Evolutionary conservation across 495 filamentous ascomycete species (phyloP).

Genomic region (Thermochaetoides thermophila): DNA sequence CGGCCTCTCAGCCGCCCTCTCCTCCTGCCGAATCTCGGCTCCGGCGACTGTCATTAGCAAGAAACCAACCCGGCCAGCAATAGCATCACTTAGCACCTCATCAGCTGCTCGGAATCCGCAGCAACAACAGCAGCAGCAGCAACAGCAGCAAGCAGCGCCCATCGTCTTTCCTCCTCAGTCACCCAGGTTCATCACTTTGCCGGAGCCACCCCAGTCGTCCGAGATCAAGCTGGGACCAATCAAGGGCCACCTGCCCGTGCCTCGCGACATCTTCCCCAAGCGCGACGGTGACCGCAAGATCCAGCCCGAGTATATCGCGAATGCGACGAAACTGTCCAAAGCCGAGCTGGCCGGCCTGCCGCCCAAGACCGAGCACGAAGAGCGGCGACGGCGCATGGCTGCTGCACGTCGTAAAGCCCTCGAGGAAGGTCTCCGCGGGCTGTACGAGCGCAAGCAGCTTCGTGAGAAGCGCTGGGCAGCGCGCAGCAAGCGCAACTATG

Average conservation of each 20-base stretch:
- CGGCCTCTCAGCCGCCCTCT: slow-evolving; percentile 13
- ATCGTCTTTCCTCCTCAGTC: slow-evolving; percentile 28
- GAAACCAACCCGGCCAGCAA: slow-evolving; percentile 17
- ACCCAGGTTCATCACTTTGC: slow-evolving; percentile 30
- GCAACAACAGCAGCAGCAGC: slow-evolving; percentile 1
- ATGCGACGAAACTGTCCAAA: slow-evolving; percentile 14
- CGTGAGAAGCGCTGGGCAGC: slow-evolving; percentile 5
- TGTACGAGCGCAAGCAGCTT: slow-evolving; percentile 24
- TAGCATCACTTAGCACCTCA: too few species aligned
- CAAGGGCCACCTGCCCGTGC: slow-evolving; percentile 30
- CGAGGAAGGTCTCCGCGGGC: slow-evolving; percentile 19
- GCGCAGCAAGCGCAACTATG: slow-evolving; percentile 5
- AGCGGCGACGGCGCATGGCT: slow-evolving; percentile 22
- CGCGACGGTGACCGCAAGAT: slow-evolving; percentile 21
- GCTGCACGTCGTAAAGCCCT: slow-evolving; percentile 22
- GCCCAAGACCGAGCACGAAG: slow-evolving; percentile 18
- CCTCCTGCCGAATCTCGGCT: slow-evolving; percentile 48
- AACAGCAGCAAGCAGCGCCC: slow-evolving; percentile 1
- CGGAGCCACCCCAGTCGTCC: slow-evolving; percentile 28
- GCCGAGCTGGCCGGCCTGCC: slow-evolving; percentile 10
- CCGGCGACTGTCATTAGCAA: slow-evolving; percentile 46
- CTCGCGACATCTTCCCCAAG: slow-evolving; percentile 27
- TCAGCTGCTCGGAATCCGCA: too few species aligned
- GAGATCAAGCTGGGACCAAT: slow-evolving; percentile 20
- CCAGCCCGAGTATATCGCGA: slow-evolving; percentile 14